Base-by-base conservation (phyloP, 2,329 filamentous ascomycete genomes). In the Aspergillus costaricaensis region DNA sequence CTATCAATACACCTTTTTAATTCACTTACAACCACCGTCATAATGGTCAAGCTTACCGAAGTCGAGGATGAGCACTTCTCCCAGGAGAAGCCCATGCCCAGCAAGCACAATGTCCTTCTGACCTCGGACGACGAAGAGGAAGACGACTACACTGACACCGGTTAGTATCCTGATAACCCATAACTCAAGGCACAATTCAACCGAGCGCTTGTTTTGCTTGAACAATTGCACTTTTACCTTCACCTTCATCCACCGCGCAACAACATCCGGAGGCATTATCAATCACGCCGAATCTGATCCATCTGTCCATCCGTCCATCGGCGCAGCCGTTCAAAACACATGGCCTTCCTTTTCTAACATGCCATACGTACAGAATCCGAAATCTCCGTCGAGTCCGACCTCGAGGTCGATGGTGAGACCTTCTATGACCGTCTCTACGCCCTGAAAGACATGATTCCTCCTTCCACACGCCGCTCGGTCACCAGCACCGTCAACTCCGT, bases 11-110 rank as follows among this genome's bases (percentile, higher is more conserved):
- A 60, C 59, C 49, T 56, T 53, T 50, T 41, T 55, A 61, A 32
- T 7, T 8, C 38, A 25, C 43, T 60, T 60, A 27, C 62, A 49
- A 63, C 51, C 48, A 64, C 67, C 66, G 65, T 63, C 71, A 77
- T 79, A 72, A 97, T 98, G 94, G 94, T 98, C 79, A 92, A 94
- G 81, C 91, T 98, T 76, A 91, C 92, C 76, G 94, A 98, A 84
- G 94, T 98, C 74, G 89, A 96, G 76, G 94, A 98, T 77, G 93
- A 97, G 85, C 91, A 96, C 80, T 96, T 97, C 83, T 84, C 89
- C 80, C 82, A 86, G 77, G 81, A 85, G 70, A 88, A 90, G 78
- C 81, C 84, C 68, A 88, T 90, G 72, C 80, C 87, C 64, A 75
- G 78, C 66, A 82, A 83, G 67, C 83, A 86, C 60, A 86, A 88